These are phyloP conservation scores for Ganoderma multipileum DNA, from an alignment of 1,284 basidiomycete species.

Conservation along the genomic window DNA sequence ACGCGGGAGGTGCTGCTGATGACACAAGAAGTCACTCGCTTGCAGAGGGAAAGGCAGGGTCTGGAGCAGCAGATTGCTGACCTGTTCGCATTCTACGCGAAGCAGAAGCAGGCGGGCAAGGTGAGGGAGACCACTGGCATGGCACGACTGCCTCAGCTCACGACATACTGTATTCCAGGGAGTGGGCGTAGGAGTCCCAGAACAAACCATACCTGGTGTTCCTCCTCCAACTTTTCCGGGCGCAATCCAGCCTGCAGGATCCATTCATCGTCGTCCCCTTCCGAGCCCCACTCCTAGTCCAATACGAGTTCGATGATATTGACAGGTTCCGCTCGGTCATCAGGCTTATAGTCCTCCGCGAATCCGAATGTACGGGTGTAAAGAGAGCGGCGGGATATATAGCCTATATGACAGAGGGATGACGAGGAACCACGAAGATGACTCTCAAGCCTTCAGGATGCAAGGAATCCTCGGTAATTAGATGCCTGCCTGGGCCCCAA, in stretches of 20 bases:
- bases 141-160: neutral
- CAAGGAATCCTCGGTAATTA: too few relatives aligned
- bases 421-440: too few relatives aligned
- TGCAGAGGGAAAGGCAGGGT: constrained; percentile 75
- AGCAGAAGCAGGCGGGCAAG: constrained; percentile 55
- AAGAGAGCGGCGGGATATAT: too few relatives aligned
- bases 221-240: constrained; percentile 18
- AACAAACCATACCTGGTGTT: neutral
- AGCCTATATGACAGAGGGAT: too few relatives aligned
- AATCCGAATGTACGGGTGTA: neutral
- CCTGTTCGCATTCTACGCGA: constrained; percentile 75
- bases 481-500: too few relatives aligned
- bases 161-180: neutral
- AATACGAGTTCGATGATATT: neutral
- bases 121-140: neutral
- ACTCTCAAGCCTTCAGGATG: too few relatives aligned
- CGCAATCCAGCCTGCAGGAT: constrained; percentile 6
- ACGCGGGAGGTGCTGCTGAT: constrained; percentile 76
- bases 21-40: constrained; percentile 74
- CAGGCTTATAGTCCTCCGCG: neutral
- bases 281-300: constrained; percentile 26
- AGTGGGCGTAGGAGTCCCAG: neutral
- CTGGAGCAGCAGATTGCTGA: constrained; percentile 80
- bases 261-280: constrained; percentile 22
- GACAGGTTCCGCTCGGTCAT: neutral